Base-by-base conservation (phyloP, 768 basidiomycete species). In the Russula compacta region DNA sequence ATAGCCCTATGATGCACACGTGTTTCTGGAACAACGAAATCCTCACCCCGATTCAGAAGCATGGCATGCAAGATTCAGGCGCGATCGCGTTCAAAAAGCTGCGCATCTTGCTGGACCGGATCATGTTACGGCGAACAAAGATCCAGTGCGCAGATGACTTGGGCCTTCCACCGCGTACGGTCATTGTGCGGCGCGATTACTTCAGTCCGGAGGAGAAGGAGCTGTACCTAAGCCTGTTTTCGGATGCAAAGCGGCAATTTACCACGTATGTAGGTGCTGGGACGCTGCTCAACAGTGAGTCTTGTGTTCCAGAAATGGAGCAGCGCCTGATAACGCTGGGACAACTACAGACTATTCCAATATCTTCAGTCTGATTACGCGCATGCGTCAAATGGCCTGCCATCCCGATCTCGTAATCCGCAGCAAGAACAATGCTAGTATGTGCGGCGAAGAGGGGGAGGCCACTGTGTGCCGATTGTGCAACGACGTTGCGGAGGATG, bases 11-110 rank as follows among this genome's bases (percentile, higher is more conserved):
- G 89, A 83, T 87, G 64, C 89, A 92, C 67, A 91, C 90, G 11
- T 98, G 95, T 73, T 92, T 92, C 73, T 98, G 95, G 91, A 95
- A 97, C 71, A 91, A 88, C 64, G 91, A 98, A 73, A 95, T 99
- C 64, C 75, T 98, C 60, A 92, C 92, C 0, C 97, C 97, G 0
- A 99, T 99, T 62, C 94, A 98, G 73, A 92, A 87, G 71, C 77
- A 87, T 63, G 95, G 89, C 32, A 89, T 95, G 81, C 66, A 71
- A 6, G 92, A 89, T 1, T 84, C 88, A 3, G 95, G 95, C 10
- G 78, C 79, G 65, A 71, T 71, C 11, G 95, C 94, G 0, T 98
- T 98, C 79, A 92, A 89, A 76, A 98, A 97, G 73, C 78, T 98
- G 62, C 89, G 85, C 68, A 81, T 92, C 51, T 76, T 99, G 21